Conservation (phyloP, 1,139 yeast genomes). For the Yarrowia galli region DNA sequence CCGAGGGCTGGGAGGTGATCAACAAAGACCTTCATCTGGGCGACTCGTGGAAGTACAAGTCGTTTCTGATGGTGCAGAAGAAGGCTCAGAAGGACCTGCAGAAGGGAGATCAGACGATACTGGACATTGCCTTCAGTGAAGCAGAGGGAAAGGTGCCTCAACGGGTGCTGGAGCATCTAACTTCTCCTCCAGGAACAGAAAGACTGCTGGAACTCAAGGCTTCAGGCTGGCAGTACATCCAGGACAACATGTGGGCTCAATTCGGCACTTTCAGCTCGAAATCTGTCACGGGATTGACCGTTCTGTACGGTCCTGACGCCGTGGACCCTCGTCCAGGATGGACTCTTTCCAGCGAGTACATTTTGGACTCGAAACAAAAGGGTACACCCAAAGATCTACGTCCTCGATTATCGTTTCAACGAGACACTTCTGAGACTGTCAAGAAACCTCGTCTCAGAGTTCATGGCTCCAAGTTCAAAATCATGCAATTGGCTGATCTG, state of each 20-base stretch:
- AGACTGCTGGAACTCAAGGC: conserved; percentile 37
- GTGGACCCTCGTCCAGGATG: conserved; percentile 81
- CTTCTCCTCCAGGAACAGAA: not conserved
- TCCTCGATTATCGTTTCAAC: conserved; percentile 52
- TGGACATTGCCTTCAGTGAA: conserved; percentile 45
- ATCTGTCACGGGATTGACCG: conserved; percentile 60
- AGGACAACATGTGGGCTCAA: conserved; percentile 60
- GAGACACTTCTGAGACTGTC: conserved; percentile 47
- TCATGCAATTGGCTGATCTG: conserved; percentile 84
- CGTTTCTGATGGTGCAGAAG: conserved; percentile 47
- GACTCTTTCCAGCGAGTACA: conserved; percentile 56
- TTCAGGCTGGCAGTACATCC: conserved; percentile 53
- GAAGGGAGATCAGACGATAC: conserved; percentile 45
- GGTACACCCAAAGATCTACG: conserved; percentile 41
- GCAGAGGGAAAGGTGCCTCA: conserved; percentile 5
- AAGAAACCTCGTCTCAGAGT: conserved; percentile 52
- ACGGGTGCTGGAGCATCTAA: not conserved
- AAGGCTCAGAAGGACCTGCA: conserved; percentile 46
- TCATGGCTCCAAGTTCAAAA: conserved; percentile 62
- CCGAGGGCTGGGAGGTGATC: conserved; percentile 48
- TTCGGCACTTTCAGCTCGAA: conserved; percentile 51
- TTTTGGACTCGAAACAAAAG: conserved; percentile 42
- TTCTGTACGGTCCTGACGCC: conserved; percentile 75
- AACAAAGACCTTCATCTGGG: conserved; percentile 51
- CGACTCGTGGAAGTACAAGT: conserved; percentile 48